Evolutionary conservation across 306 rosid genomes (phyloP), one percentile per base, ranked within the genome.

Genomic region (Cajanus cajan): DNA sequence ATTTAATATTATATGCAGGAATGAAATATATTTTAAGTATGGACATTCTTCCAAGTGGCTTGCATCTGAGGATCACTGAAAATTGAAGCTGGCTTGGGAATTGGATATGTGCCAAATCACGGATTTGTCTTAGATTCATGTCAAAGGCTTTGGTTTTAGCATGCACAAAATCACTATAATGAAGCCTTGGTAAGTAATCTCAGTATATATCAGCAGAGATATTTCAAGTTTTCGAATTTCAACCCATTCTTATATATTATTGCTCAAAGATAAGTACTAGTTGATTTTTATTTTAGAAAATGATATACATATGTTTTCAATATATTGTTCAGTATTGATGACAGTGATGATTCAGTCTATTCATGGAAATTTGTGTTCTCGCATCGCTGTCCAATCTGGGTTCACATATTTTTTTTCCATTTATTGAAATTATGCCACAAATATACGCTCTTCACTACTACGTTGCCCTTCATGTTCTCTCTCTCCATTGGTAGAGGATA

Each of bases 361-460:
- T 82, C 70, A 78, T 88, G 82, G 87, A 90, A 61, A 85, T 70
- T 68, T 81, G 89, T 78, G 89, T 83, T 80, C 85, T 34, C 66
- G 83, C 79, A 75, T 88, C 82, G 84, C 80, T 85, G 77, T 86
- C 85, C 80, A 83, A 75, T 74, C 80, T 74, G 74, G 80, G 57
- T 73, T 83, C 78, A 82, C 81, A 71, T 76, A 76, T 68, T 34
- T 41, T 34, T 41, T 51, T 61, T 39, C 67, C 33, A 55, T 41
- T 65, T 33, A 44, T 14, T 77, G 13, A 59, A 74, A 75, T 59
- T 34, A 41, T 47, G 66, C 24, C 50, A 57, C 16, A 47, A 70
- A 37, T 28, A 28, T 28, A 28, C 82, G 15, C 11, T 48, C 41
- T 14, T 50, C 78, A 40, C 19, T 52, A 59, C n/a, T n/a, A n/a